Base-by-base conservation (phyloP, 2,329 filamentous ascomycete species). In the Pseudogymnoascus destructans region DNA sequence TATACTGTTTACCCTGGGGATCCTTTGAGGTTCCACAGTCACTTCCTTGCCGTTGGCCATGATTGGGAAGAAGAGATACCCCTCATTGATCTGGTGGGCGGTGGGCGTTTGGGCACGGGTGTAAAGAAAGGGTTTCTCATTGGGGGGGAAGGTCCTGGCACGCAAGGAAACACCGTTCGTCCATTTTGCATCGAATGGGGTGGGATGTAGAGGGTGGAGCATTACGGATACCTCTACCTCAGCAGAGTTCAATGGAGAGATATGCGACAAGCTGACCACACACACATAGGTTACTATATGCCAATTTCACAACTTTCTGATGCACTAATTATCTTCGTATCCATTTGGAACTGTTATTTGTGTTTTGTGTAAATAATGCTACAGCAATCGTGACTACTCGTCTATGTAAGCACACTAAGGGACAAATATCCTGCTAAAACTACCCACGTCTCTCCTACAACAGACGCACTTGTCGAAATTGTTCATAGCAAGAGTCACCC, bases 381-480 rank as follows among this genome's bases (percentile, higher is more conserved):
- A 52, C 25, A 32, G 30, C n/a, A n/a, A 49, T 13, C 13, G 23
- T 49, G 42, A 19, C 25, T 32, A 52, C 21, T 52, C 2, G 46
- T 52, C 15, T 52, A 52, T 49, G 21, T 54, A 58, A 27, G 25
- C 30, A 36, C 23, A 58, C 54, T 57, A 62, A 33, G 93, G 93
- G 38, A 97, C 90, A 75, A 87, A 98, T 61, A 98, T 82, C 65
- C 89, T 82, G 64, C 89, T 91, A 71, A 95, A 97, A 58, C 91
- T 93, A 58, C 83, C 81, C 27, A 97, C 89, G 65, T 93, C 87
- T 59, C 89, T 82, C 56, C 93, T 80, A 70, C 93, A 97, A 67
- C 92, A 97, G 36, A 97, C 91, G 69, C 93, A 98, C 68, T 89
- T 95, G 63, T 91, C 89, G 70, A 95, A 97, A 70, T 97, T 97